Percentiles rank a stretch among this genome's conserved stretches.
Conservation (phyloP, 129 eudicot species). For the Flaveria linearis region DNA sequence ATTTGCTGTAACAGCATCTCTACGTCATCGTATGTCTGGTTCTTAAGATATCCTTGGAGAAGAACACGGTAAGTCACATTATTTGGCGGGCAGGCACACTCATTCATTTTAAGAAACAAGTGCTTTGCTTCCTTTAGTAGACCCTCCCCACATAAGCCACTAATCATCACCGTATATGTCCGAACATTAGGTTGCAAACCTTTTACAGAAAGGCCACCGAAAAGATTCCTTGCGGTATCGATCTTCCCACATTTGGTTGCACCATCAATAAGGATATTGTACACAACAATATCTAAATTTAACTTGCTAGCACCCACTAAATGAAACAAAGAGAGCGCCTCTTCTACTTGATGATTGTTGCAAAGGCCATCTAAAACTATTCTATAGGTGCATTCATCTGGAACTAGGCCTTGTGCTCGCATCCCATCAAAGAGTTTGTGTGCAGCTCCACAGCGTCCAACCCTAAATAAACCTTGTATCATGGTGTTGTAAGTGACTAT, state of each 20-base stretch:
- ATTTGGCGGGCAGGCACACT: conserved; percentile 8
- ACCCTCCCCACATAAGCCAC: conserved; percentile 21
- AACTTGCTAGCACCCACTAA: conserved; percentile 19
- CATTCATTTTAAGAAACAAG: conserved; percentile 22
- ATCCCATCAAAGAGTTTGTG: conserved; percentile 7
- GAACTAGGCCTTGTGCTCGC: not conserved
- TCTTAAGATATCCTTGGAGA: conserved; percentile 20
- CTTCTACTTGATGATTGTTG: conserved; percentile 16
- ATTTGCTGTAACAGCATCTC: conserved; percentile 23
- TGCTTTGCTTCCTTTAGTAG: conserved; percentile 5
- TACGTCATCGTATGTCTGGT: not conserved
- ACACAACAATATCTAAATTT: too few species aligned
- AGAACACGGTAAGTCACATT: conserved; percentile 17
- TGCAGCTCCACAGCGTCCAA: conserved; percentile 12
- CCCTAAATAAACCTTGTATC: not conserved
- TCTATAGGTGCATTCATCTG: not conserved
- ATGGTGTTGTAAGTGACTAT: not conserved
- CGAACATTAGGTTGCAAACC: not conserved
- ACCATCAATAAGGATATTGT: too few species aligned
- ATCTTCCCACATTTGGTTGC: not conserved
- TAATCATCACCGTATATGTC: conserved; percentile 18
- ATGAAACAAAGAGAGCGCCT: conserved; percentile 10
- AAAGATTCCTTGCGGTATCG: not conserved
- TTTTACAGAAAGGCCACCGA: not conserved
- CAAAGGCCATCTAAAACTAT: conserved; percentile 24